Evolutionary conservation across 2,329 filamentous ascomycete genomes (phyloP), one percentile per base, ranked within the genome.

Genomic region (Purpureocillium takamizusanense): DNA sequence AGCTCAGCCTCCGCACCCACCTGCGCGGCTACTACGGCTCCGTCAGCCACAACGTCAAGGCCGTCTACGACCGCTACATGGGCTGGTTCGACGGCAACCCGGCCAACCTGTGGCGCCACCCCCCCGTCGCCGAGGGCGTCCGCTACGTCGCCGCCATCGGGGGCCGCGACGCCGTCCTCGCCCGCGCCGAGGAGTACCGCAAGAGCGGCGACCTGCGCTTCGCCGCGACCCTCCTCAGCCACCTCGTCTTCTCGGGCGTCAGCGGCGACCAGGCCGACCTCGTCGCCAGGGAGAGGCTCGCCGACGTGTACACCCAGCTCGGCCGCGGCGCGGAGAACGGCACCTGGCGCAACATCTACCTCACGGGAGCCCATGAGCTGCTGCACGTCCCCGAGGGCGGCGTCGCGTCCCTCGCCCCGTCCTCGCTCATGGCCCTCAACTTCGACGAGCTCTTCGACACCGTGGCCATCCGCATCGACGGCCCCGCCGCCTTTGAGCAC

Each of bases 261-360:
- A 41, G 46, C 0, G 42, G 51, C 33, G 14, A 30, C 21, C 21
- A 42, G 1, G 49, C n/a, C n/a, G n/a, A n/a, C n/a, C n/a, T n/a
- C n/a, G n/a, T n/a, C 51, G 1, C 21, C 6, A 50, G 42, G 38
- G 32, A 16, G 4, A 34, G 50, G 6, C 51, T 66, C 3, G 57
- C 54, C 1, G 39, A 40, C 2, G 51, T 57, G 1, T 65, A 55
- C 39, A 49, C 55, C 34, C 41, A 48, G 15, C 53, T 67, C 7
- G 63, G 58, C 0, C 58, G 50, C 37, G 57, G 58, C 2, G 39
- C 56, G 3, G 61, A 65, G 44, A 67, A 65, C 45, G 61, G 50
- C 3, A 57, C 56, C 0, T 65, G 61, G 62, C 47, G 63, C 4
- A 65, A 65, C 38, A 60, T 63, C 36, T 65, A 57, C 36, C 46